Percentiles rank a stretch among this genome's conserved stretches.
Evolutionary conservation across 192 early-diverging fungal species (phyloP).

Genomic region (Coemansia sp.): DNA sequence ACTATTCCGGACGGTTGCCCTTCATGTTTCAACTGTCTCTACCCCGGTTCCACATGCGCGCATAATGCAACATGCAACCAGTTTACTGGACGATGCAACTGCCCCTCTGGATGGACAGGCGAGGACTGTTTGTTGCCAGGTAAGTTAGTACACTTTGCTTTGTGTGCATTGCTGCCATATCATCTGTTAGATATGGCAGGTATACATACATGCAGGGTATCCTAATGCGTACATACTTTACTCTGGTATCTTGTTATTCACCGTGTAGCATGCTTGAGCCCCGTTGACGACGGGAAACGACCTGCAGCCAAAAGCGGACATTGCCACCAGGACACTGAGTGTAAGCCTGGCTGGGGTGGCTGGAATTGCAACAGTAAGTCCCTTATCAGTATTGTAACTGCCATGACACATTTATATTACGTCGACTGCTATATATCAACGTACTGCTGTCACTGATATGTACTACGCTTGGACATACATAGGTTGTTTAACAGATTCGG

Average conservation of each 20-base stretch:
- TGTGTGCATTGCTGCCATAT: neutral
- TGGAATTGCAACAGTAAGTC: constrained; percentile 85
- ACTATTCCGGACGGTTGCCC: constrained; percentile 60
- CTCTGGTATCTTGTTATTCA: neutral
- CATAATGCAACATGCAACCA: constrained; percentile 75
- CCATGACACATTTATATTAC: neutral
- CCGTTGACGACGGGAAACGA: constrained; percentile 64
- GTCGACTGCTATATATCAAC: neutral
- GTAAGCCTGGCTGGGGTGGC: constrained; percentile 85
- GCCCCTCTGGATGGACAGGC: constrained; percentile 78
- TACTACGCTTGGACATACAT: neutral
- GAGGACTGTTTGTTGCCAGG: constrained; percentile 71
- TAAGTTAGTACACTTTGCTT: constrained; percentile 11
- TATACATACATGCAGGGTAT: neutral
- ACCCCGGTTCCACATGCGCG: constrained; percentile 69
- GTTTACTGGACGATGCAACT: constrained; percentile 72
- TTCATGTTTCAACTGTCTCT: constrained; percentile 84
- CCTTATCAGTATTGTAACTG: neutral
- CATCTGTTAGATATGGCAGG: neutral
- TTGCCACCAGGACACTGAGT: constrained; percentile 64
- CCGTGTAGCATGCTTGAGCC: constrained; percentile 69
- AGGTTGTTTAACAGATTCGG: constrained; percentile 65
- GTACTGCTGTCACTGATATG: neutral
- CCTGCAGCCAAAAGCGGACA: constrained; percentile 55
- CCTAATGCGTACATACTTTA: too few relatives aligned